Percentiles rank a stretch among this genome's conserved stretches.
These are phyloP conservation scores for Talaromyces sp. DNA, from an alignment of 2,329 filamentous ascomycete genomes.

Conservation along the genomic window DNA sequence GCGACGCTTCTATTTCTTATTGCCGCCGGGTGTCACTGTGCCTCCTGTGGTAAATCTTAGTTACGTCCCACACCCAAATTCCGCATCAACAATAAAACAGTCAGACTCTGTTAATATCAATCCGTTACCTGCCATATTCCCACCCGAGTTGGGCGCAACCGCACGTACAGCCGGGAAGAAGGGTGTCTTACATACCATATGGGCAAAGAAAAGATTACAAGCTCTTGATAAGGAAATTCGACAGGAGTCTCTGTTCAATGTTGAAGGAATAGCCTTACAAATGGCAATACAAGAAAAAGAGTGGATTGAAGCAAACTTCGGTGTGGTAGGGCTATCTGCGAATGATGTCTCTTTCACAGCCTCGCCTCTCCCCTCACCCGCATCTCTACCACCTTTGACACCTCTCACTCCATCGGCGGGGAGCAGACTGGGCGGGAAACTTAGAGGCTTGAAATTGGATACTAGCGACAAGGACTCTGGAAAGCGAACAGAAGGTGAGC, in stretches of 20 bases:
- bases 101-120: conserved; percentile 59
- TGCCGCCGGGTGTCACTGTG: conserved; percentile 66
- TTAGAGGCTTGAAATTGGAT: conserved; percentile 71
- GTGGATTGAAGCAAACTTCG: conserved; percentile 82
- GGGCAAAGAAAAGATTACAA: conserved; percentile 76
- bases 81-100: conserved; percentile 31
- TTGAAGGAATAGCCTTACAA: conserved; percentile 74
- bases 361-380: conserved; percentile 16
- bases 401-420: conserved; percentile 59
- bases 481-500: conserved; percentile 50
- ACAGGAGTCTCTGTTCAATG: conserved; percentile 65
- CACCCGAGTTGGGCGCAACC: conserved; percentile 65
- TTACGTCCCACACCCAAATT: conserved; percentile 45
- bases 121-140: conserved; percentile 81
- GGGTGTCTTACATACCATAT: conserved; percentile 82
- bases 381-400: conserved; percentile 45
- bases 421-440: conserved; percentile 70
- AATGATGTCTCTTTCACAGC: no score
- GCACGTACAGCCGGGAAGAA: conserved; percentile 64
- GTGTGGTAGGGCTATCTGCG: no score
- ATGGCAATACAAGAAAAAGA: conserved; percentile 79
- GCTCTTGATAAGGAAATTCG: conserved; percentile 73
- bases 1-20: conserved; percentile 71
- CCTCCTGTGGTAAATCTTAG: conserved; percentile 67
- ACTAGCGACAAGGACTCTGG: conserved; percentile 64